Evolutionary conservation across 768 basidiomycete genomes (phyloP), one percentile per base, ranked within the genome.

Genomic region (Suillus variegatus): DNA sequence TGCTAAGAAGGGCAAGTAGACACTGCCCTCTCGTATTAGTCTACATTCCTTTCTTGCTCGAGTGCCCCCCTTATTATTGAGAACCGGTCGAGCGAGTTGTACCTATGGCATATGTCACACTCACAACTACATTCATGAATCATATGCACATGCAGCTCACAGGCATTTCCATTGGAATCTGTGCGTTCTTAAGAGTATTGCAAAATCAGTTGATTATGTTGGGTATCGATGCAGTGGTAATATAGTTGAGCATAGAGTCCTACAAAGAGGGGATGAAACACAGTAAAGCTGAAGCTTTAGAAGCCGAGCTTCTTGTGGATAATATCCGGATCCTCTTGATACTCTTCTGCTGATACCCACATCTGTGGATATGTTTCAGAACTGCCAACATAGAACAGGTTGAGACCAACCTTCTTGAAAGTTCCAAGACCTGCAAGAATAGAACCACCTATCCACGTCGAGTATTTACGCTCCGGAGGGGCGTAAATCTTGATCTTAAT

Each of bases 311-410:
- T 97, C 80, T 94, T 96, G 79, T 97, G 96, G 73, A 98, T 99
- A 73, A 98, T 93, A 73, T 99, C 96, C 63, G 97, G 96, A 79
- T 99, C 97, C 78, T 99, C 97, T 78, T 97, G 95, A 75, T 98
- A 99, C 79, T 99, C 97, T 78, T 99, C 97, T 46, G 96, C 95
- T 55, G 95, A 96, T 60, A 99, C 94, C 97, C 97, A 99, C 97
- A 99, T 99, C 95, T 97, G 64, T 62, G 38, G 57, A 60, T 68
- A 52, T 20, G 44, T 70, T 47, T 38, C 12, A 60, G 58, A 12
- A 60, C 41, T 10, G 18, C 25, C 41, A 32, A 49, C 62, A 49
- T 56, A 63, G 64, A 65, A 65, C 58, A 64, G 69, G 25, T 60
- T 38, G 63, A 73, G 54, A 69, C 74, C 63, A 64, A 92, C 95